These are phyloP conservation scores for Diaporthe citriasiana DNA, from an alignment of 2,329 filamentous ascomycete genomes.

Conservation along the genomic window DNA sequence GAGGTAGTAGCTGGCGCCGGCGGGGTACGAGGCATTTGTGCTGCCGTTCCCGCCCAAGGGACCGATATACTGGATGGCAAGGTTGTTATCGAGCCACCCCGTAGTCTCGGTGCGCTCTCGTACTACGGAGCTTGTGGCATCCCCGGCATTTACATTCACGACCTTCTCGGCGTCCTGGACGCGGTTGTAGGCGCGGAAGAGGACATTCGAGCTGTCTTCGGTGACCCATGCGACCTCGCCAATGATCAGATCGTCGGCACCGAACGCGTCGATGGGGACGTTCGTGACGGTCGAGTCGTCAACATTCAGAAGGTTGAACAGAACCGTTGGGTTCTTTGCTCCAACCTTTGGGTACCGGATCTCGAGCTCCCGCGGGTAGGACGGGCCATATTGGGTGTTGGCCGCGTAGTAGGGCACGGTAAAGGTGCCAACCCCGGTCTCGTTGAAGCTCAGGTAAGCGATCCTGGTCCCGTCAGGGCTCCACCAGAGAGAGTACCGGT, in stretches of 20 bases:
- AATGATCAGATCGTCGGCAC: slow-evolving; percentile 72
- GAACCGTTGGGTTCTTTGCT: slow-evolving; percentile 75
- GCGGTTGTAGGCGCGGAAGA: slow-evolving; percentile 77
- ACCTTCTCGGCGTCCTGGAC: slow-evolving; percentile 76
- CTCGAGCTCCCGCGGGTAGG: slow-evolving; percentile 74
- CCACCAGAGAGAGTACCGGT: slow-evolving; percentile 67
- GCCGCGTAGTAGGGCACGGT: slow-evolving; percentile 78
- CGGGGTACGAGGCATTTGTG: background rate
- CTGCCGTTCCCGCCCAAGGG: slow-evolving; percentile 47
- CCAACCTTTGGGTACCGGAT: slow-evolving; percentile 79
- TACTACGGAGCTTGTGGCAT: slow-evolving; percentile 60
- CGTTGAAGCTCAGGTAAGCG: slow-evolving; percentile 70
- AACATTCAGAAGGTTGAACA: slow-evolving; percentile 70
- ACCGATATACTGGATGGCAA: slow-evolving; percentile 69
- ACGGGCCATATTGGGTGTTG: slow-evolving; percentile 66
- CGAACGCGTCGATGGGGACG: slow-evolving; percentile 70
- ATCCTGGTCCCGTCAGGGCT: slow-evolving; percentile 68
- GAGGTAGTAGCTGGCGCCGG: slow-evolving; percentile 65
- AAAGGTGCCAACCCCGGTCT: slow-evolving; percentile 77
- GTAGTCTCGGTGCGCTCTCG: slow-evolving; percentile 70
- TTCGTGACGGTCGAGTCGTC: slow-evolving; percentile 46
- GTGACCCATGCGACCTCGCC: slow-evolving; percentile 79
- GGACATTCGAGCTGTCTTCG: slow-evolving; percentile 69
- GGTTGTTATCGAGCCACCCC: slow-evolving; percentile 74
- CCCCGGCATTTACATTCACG: slow-evolving; percentile 69